Evolutionary conservation across 306 rosid species (phyloP), one percentile per base, ranked within the genome.

Genomic region (Rosa chinensis): DNA sequence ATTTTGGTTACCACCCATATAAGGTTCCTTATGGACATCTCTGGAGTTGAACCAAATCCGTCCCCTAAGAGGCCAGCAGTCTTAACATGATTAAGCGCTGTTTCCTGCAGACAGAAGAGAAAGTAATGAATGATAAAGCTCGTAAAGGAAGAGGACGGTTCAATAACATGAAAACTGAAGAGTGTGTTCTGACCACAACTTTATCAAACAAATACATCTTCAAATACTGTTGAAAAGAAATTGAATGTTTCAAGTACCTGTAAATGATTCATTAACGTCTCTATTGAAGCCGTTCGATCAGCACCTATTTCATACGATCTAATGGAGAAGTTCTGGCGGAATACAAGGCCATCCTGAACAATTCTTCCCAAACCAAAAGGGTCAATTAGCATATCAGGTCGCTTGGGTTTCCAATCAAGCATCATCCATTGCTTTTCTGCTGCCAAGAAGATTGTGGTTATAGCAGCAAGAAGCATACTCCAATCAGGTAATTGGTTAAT

Each of bases 391-490:
- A 96, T 85, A 84, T 93, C 99, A 48, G 96, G 70, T 49, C 98
- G 90, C 85, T 92, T 91, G 56, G 99, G 99, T 84, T 96, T 96
- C 99, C 99, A 96, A 80, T 96, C 99, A 77, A 96, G 97, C 97
- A 93, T 96, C 93, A 92, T 96, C 99, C 98, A 96, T 88, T 96
- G 98, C 85, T 96, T 96, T 89, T 96, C 99, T 0, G 99, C 98
- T 1, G 99, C 99, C 89, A 96, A 84, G 89, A 96, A 96, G 80
- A 93, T 86, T n/a, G 98, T 96, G 11, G 99, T 96, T 66, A 96
- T 93, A 66, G 99, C 99, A 78, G 99, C 99, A 84, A 96, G 98
- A 73, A 96, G 99, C 98, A 96, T 90, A 79, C 99, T 96, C 99
- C 99, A 96, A 77, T 96, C 98, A 87, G 99, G 99, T 81, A 96